phyloP scores from a whole-genome alignment of 306 rosid species.

The Trichosanthes truncata region DNA sequence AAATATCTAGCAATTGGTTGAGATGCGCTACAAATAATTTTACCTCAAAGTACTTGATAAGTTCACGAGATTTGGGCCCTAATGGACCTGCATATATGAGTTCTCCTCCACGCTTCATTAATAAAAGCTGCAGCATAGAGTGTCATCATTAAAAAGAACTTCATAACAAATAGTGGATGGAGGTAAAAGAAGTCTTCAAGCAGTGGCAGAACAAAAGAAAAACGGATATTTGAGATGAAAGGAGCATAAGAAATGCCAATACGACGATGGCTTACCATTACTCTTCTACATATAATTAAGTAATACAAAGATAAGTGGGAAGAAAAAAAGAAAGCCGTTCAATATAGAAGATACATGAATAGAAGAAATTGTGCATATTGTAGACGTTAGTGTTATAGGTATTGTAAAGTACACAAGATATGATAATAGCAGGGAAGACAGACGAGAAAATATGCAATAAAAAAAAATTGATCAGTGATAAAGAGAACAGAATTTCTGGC shows the following conservation, averaged over 20 bases:
- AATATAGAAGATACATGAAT: not conserved
- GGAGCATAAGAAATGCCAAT: not conserved
- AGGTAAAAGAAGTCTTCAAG: not conserved
- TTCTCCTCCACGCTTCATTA: conserved; percentile 97
- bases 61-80: conserved; percentile 79
- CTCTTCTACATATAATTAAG: not conserved
- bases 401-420: not conserved
- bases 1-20: conserved; percentile 10
- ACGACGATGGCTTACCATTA: not conserved
- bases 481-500: not conserved
- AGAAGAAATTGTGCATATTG: not conserved
- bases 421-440: not conserved
- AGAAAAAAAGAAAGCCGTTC: not conserved
- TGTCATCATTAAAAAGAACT: conserved; percentile 1
- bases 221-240: not conserved
- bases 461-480: not conserved
- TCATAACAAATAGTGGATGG: not conserved
- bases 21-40: conserved; percentile 17
- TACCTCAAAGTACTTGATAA: conserved; percentile 87
- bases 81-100: conserved; percentile 98
- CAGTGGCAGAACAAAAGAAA: not conserved
- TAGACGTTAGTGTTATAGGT: not conserved
- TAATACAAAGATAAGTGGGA: not conserved
- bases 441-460: not conserved
- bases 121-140: conserved; percentile 57